phyloP scores from a whole-genome alignment of 768 basidiomycete species.

The Tylopilus subfusipes region DNA sequence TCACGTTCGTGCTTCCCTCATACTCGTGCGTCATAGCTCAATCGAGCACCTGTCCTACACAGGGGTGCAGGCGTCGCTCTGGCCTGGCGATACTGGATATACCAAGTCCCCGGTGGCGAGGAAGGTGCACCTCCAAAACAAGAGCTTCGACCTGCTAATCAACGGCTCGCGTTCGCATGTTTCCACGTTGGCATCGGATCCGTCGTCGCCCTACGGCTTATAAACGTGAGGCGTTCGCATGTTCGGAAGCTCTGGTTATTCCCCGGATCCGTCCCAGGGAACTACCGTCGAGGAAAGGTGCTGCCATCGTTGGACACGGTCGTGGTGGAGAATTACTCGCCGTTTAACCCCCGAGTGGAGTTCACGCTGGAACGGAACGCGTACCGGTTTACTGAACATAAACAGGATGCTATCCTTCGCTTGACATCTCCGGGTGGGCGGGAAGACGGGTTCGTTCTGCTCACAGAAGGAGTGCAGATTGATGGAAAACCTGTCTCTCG shows the following conservation, averaged over 20 bases:
- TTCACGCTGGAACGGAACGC: conserved; percentile 26
- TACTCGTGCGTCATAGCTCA: background rate
- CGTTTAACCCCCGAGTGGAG: conserved; percentile 16
- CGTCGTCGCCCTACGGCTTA: conserved; percentile 26
- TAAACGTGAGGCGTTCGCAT: conserved; percentile 26
- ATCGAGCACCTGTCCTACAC: background rate
- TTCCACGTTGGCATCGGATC: conserved; percentile 30
- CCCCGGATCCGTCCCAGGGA: conserved; percentile 24
- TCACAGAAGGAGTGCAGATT: conserved; percentile 24
- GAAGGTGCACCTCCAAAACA: conserved; percentile 13
- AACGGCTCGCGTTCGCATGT: conserved; percentile 27
- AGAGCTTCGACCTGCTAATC: conserved; percentile 30
- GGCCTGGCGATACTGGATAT: conserved; percentile 29
- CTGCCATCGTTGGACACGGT: conserved; percentile 25
- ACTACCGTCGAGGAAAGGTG: conserved; percentile 15
- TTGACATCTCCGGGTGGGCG: conserved; percentile 10
- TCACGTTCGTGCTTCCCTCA: conserved; percentile 25
- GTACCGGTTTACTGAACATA: conserved; percentile 19
- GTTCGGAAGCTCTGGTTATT: conserved; percentile 33
- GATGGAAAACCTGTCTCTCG: conserved; percentile 23
- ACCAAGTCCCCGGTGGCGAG: conserved; percentile 13
- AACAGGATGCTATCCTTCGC: conserved; percentile 21
- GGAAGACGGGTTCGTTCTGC: conserved; percentile 21
- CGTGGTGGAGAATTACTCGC: conserved; percentile 24
- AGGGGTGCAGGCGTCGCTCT: conserved; percentile 27